Evolutionary conservation across 352 stramenopile species (phyloP), one percentile per base, ranked within the genome.

Genomic region (Phytophthora cryptogea): DNA sequence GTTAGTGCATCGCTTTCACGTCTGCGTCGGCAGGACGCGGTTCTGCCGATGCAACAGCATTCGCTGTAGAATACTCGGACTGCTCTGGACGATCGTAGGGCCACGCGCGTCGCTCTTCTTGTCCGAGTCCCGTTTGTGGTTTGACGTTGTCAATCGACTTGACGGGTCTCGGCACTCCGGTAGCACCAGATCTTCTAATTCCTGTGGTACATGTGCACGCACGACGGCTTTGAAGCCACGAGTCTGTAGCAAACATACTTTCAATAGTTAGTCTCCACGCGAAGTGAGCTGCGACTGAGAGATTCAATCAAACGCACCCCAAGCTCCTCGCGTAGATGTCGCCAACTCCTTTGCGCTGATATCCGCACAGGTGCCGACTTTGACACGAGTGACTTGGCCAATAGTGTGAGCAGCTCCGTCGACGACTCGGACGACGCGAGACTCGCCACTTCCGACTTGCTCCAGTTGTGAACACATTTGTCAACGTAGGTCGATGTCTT

Each of bases 401-500:
- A 59, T 0, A 68, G 44, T 7, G 76, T 51, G 10, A 83, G 59
- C 13, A 63, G 8, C n/a, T 23, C n/a, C 5, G 65, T 46, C 5
- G 57, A 65, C 2, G 54, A 59, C 6, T 50, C 58, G 1, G 45
- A 66, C 4, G 57, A 30, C 3, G 69, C 33, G 8, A 88, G 66
- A 31, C 70, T 52, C 1, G 62, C 32, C 45, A 76, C 57, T 7
- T 76, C 69, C 0, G 48, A 26, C 0, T 68, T 62, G 32, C 64
- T 74, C 56, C 82, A 65, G n/a, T 66, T 74, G 8, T n/a, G 20
- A 36, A 86, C 54, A n/a, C 76, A 83, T 48, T 86, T 88, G 33
- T 86, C 78, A 1, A 85, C 68, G 41, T 88, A 88, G 42, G 86
- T 49, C 16, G 68, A 80, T 0, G 76, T 75, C 78, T 88, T n/a